These are phyloP conservation scores for Ceratopteris richardii DNA, from an alignment of 75 land plant species.

Conservation along the genomic window DNA sequence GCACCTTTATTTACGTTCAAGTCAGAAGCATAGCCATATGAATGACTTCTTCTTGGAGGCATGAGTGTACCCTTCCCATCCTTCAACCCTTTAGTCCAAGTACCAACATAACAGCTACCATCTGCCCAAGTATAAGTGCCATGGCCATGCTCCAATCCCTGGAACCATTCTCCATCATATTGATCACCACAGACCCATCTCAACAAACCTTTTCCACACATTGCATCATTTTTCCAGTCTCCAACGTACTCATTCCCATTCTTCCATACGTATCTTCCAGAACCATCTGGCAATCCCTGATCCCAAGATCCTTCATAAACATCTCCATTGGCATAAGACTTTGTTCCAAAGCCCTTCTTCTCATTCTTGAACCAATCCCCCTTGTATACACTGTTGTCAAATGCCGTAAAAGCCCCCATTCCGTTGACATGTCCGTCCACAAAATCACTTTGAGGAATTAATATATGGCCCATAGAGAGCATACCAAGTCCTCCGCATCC, in stretches of 20 bases:
- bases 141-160: slow-evolving; percentile 88
- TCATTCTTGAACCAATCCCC: slow-evolving; percentile 79
- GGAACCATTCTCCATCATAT: too few relatives aligned
- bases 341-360: slow-evolving; percentile 82
- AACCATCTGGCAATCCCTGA: slow-evolving; percentile 76
- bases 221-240: slow-evolving; percentile 83
- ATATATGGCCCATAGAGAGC: too few relatives aligned
- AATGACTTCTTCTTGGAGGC: slow-evolving; percentile 53
- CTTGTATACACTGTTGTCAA: slow-evolving; percentile 53
- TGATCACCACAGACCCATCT: slow-evolving; percentile 81
- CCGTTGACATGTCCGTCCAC: slow-evolving; percentile 91
- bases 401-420: slow-evolving; percentile 48
- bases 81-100: too few relatives aligned
- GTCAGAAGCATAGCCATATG: too few relatives aligned
- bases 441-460: slow-evolving; percentile 82
- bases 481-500: too few relatives aligned
- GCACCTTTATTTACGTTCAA: too few relatives aligned
- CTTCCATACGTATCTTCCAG: slow-evolving; percentile 74
- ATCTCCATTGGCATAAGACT: slow-evolving; percentile 81
- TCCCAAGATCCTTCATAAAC: slow-evolving; percentile 91
- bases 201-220: slow-evolving; percentile 86
- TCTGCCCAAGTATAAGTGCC: slow-evolving; percentile 84
- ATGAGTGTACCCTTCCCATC: slow-evolving; percentile 91
- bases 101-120: slow-evolving; percentile 82
- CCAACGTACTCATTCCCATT: slow-evolving; percentile 78